Base-by-base conservation (phyloP, 768 basidiomycete genomes). In the Hypholoma fasciculare region DNA sequence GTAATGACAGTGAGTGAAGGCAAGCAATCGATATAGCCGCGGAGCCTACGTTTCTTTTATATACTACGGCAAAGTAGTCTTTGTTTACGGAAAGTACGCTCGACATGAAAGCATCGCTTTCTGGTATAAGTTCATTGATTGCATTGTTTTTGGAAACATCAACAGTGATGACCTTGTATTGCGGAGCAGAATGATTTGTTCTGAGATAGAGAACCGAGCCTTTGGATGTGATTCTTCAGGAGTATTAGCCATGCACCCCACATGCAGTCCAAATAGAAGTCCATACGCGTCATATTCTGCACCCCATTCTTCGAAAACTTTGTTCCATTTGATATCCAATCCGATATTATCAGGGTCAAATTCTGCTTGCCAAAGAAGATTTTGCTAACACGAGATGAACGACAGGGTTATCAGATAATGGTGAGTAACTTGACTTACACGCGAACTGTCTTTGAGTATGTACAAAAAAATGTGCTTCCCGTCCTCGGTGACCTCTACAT, bases 311-410 rank as follows among this genome's bases (percentile, higher is more conserved):
- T 90, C 72, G 46, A 90, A 71, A 36, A 94, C 60, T 70, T 89
- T 90, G 60, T 79, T 76, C 90, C 91, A 94, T 61, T 82, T 78
- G 66, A 93, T 82, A 57, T 88, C 77, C 51, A 76, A 76, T 8
- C 83, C 84, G 23, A 91, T 87, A 55, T 80, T 75, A 54, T 83
- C 78, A 48, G 82, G 74, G 47, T 81, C 67, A 7, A 91, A 76
- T 62, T 91, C 85, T 7, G 87, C 82, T 47, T 92, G 77, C 90
- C 90, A 92, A 1, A 91, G 68, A 9, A 86, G 68, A 65, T 90
- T 88, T 84, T 85, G 86, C 89, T 91, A 51, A 39, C 19, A 11
- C 48, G 8, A 38, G 46, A 53, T 36, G 27, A 43, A 20, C 30
- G 37, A 58, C 55, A 46, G 50, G 26, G 39, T 47, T 34, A 26